Percentiles rank a stretch among this genome's conserved stretches.
Evolutionary conservation across 2,329 filamentous ascomycete genomes (phyloP).

Genomic region (Amesomyces nigricolor): DNA sequence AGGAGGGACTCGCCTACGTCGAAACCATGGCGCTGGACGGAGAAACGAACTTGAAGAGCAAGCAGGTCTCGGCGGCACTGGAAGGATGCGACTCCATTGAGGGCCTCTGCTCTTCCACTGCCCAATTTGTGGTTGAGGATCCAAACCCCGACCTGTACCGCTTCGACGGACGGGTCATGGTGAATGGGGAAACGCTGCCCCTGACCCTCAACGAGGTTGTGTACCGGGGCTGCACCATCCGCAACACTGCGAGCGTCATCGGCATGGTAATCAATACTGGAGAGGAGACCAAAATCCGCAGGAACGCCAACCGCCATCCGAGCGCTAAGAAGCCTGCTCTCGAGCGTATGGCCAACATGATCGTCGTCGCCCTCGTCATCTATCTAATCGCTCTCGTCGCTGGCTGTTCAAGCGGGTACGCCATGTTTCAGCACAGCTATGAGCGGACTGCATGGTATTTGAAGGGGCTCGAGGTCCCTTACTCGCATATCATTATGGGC

Average conservation of each 20-base stretch:
- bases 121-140: constrained; percentile 63
- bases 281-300: constrained; percentile 93
- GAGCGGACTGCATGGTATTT: constrained; percentile 71
- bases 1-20: constrained; percentile 71
- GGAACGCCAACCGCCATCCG: constrained; percentile 78
- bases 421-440: constrained; percentile 61
- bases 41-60: constrained; percentile 72
- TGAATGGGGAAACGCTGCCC: constrained; percentile 56
- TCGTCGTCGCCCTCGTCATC: constrained; percentile 52
- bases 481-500: constrained; percentile 69
- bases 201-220: constrained; percentile 74
- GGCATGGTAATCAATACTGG: constrained; percentile 84
- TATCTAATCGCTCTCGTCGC: constrained; percentile 69
- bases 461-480: constrained; percentile 53
- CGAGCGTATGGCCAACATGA: constrained; percentile 74
- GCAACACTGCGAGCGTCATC: constrained; percentile 68
- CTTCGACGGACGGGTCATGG: constrained; percentile 60
- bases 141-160: constrained; percentile 69
- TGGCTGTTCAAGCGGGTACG: constrained; percentile 74
- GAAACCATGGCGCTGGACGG: constrained; percentile 76
- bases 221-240: constrained; percentile 74
- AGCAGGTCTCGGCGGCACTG: constrained; percentile 54
- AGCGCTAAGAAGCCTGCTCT: constrained; percentile 15
- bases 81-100: constrained; percentile 50
- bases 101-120: constrained; percentile 47